A percentile compares a stretch with the other conserved stretches of the same genome.
phyloP scores from a whole-genome alignment of 805 yeast species.

The Saccharomyces kudriavzevii region DNA sequence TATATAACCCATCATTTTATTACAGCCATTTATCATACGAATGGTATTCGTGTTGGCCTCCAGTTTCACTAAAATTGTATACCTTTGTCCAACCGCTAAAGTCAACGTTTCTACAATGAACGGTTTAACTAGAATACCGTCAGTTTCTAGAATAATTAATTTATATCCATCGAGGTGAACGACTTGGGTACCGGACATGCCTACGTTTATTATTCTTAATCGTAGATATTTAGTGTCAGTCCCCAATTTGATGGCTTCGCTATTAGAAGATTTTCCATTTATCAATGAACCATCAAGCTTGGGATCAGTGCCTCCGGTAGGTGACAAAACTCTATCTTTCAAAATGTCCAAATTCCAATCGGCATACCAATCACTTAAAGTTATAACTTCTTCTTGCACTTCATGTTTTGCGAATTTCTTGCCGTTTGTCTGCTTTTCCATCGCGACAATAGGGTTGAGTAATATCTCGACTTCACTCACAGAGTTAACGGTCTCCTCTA shows the following conservation, averaged over 20 bases:
- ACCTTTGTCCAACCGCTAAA: slow-evolving; percentile 71
- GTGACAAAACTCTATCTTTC: slow-evolving; percentile 18
- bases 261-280: slow-evolving; percentile 16
- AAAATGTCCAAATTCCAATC: slow-evolving; percentile 33
- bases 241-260: slow-evolving; percentile 30
- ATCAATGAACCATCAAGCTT: slow-evolving; percentile 19
- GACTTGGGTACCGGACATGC: slow-evolving; percentile 51
- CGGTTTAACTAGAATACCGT: slow-evolving; percentile 49
- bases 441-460: neutral
- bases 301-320: slow-evolving; percentile 24
- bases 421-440: neutral
- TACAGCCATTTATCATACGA: slow-evolving; percentile 42
- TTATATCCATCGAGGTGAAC: slow-evolving; percentile 46
- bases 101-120: slow-evolving; percentile 39
- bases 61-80: slow-evolving; percentile 52
- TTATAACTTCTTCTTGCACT: slow-evolving; percentile 48
- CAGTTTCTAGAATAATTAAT: slow-evolving; percentile 49
- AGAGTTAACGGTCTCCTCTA: slow-evolving; percentile 16
- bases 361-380: slow-evolving; percentile 59
- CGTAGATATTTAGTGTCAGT: slow-evolving; percentile 38
- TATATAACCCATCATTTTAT: slow-evolving; percentile 44
- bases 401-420: slow-evolving; percentile 8
- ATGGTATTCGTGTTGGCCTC: slow-evolving; percentile 27
- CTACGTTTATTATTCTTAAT: slow-evolving; percentile 45
- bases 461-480: neutral